Evolutionary conservation across 257 asterid species (phyloP).

Genomic region (Lavandula angustifolia): DNA sequence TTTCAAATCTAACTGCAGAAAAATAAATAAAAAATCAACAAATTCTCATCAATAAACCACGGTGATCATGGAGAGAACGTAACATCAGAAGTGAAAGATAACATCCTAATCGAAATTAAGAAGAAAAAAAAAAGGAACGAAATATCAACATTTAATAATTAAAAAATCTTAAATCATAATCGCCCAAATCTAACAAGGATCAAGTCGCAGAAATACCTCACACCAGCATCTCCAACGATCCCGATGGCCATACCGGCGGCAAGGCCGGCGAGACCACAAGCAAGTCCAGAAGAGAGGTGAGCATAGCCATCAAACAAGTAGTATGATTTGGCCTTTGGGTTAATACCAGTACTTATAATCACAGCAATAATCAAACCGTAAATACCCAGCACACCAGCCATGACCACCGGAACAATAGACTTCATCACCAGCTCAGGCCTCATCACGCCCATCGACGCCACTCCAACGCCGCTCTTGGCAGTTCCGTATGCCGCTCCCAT

Average conservation of each 20-base stretch:
- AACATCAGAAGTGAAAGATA: background rate
- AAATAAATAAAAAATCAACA: background rate
- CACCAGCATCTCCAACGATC: conserved; percentile 70
- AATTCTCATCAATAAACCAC: background rate
- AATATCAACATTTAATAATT: background rate
- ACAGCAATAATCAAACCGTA: conserved; percentile 72
- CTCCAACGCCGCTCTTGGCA: conserved; percentile 74
- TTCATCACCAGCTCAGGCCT: conserved; percentile 76
- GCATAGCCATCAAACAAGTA: conserved; percentile 67
- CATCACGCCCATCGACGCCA: conserved; percentile 78
- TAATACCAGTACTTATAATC: conserved; percentile 62
- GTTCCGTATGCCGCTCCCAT: conserved; percentile 80
- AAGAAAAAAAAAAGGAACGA: too few species aligned
- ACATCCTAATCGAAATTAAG: conserved; percentile 5
- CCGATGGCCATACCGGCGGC: conserved; percentile 77
- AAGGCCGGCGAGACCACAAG: conserved; percentile 70
- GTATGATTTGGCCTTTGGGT: conserved; percentile 68
- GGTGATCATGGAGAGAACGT: background rate
- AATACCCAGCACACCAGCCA: conserved; percentile 76
- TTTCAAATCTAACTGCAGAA: background rate
- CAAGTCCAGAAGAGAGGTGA: conserved; percentile 67
- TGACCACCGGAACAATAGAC: conserved; percentile 71
- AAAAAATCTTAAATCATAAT: conserved; percentile 2
- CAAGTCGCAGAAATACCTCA: conserved; percentile 38
- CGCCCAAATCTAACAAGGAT: conserved; percentile 12